Conservation (phyloP, 208 protist species). For the Strigomonas culicis region DNA sequence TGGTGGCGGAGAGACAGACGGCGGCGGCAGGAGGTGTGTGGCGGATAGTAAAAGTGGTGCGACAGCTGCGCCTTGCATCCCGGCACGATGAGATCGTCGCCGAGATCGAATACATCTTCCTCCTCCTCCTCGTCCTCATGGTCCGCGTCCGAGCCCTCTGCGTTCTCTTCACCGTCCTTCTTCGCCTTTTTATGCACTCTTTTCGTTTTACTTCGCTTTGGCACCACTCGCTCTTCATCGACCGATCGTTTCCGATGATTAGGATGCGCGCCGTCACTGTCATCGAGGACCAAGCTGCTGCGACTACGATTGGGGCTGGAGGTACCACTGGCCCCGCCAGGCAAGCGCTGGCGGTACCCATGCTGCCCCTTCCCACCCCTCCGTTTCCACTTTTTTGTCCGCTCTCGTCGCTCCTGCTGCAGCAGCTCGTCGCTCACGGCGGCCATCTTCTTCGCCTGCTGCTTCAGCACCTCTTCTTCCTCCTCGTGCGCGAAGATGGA, state of each 20-base stretch:
- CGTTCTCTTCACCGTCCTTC: background rate
- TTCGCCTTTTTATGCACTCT: background rate
- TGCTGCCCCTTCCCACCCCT: no score
- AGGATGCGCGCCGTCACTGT: no score
- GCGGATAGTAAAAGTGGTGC: background rate
- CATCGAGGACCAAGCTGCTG: no score
- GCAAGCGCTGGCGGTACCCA: no score
- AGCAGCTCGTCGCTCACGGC: background rate
- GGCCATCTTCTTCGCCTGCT: background rate
- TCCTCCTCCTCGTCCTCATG: constrained; percentile 8
- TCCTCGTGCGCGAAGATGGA: constrained; percentile 28
- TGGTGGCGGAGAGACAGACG: background rate
- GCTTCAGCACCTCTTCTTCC: background rate
- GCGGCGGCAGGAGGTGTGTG: background rate
- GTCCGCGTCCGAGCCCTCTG: background rate
- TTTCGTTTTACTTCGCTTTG: background rate
- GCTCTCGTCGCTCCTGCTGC: background rate
- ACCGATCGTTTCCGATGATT: no score
- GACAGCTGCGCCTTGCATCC: constrained; percentile 20
- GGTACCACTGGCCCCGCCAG: no score
- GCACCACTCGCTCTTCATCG: background rate
- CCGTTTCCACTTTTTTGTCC: no score
- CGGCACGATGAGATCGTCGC: constrained; percentile 23
- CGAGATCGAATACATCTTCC: background rate
- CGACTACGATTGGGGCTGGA: no score